phyloP scores from a whole-genome alignment of 2,329 filamentous ascomycete species.

The Claviceps cyperi region DNA sequence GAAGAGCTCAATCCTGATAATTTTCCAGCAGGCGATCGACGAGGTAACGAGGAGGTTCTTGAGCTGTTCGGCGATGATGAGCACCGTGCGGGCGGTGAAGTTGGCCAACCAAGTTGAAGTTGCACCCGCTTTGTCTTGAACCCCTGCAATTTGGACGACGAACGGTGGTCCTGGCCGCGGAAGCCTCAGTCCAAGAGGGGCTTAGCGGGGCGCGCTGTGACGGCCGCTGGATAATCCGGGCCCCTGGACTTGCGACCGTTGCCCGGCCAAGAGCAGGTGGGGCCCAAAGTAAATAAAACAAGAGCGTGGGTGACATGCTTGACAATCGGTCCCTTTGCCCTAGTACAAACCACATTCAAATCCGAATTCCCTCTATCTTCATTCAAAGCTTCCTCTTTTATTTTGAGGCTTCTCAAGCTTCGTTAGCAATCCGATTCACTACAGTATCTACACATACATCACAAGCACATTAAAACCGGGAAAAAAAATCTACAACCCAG shows the following conservation, averaged over 20 bases:
- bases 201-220: not conserved
- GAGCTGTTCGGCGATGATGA: not conserved
- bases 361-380: conserved; percentile 7
- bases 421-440: conserved; percentile 7
- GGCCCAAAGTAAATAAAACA: conserved; percentile 33
- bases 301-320: conserved; percentile 12
- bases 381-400: not conserved
- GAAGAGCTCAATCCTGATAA: not conserved
- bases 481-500: conserved; percentile 20
- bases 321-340: conserved; percentile 10
- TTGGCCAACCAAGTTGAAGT: not conserved
- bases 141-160: not conserved
- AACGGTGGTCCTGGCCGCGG: not conserved
- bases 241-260: conserved; percentile 12
- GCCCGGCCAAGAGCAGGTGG: conserved; percentile 22
- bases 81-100: not conserved
- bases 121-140: too few relatives aligned
- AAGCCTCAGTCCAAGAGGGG: not conserved
- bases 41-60: not conserved
- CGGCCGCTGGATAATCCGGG: conserved; percentile 7
- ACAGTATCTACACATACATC: not conserved
- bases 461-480: not conserved
- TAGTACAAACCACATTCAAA: conserved; percentile 12
- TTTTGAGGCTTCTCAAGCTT: conserved; percentile 4
- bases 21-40: not conserved